Percentiles rank a stretch among this genome's conserved stretches.
phyloP scores from a whole-genome alignment of 2,329 filamentous ascomycete species.

The Trichoderma polysporum region DNA sequence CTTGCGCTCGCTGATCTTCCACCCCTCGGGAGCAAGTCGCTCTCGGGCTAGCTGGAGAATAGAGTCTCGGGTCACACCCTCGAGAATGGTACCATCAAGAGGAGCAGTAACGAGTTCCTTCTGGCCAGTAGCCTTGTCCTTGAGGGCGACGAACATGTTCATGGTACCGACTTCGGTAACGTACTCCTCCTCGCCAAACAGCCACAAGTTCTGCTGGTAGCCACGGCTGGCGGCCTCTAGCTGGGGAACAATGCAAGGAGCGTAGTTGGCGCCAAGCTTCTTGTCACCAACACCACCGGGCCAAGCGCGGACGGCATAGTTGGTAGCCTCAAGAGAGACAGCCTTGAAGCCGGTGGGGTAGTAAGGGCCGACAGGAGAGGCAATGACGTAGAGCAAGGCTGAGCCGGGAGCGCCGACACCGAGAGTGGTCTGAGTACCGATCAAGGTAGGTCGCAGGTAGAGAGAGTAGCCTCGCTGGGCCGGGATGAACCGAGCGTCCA shows the following conservation, averaged over 20 bases:
- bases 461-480: slow-evolving; percentile 84
- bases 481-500: slow-evolving; percentile 90
- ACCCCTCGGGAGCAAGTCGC: slow-evolving; percentile 78
- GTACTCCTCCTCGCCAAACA: slow-evolving; percentile 93
- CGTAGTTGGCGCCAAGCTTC: slow-evolving; percentile 98
- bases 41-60: slow-evolving; percentile 84
- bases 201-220: slow-evolving; percentile 97
- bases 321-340: slow-evolving; percentile 89
- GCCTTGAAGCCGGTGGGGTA: slow-evolving; percentile 99
- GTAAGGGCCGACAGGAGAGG: slow-evolving; percentile 94
- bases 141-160: slow-evolving; percentile 91
- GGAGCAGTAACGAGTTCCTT: slow-evolving; percentile 94
- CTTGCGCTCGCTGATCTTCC: slow-evolving; percentile 85
- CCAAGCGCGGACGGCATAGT: slow-evolving; percentile 96
- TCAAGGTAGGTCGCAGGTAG: slow-evolving; percentile 94
- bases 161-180: slow-evolving; percentile 98
- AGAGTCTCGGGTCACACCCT: slow-evolving; percentile 91
- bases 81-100: slow-evolving; percentile 92
- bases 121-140: slow-evolving; percentile 82
- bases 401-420: slow-evolving; percentile 90
- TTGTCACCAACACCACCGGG: slow-evolving; percentile 96
- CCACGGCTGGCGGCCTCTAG: slow-evolving; percentile 85
- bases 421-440: slow-evolving; percentile 92
- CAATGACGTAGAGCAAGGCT: slow-evolving; percentile 91
- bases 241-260: slow-evolving; percentile 97